These are phyloP conservation scores for Penicillium olsonii DNA, from an alignment of 2,329 filamentous ascomycete genomes.

Conservation along the genomic window DNA sequence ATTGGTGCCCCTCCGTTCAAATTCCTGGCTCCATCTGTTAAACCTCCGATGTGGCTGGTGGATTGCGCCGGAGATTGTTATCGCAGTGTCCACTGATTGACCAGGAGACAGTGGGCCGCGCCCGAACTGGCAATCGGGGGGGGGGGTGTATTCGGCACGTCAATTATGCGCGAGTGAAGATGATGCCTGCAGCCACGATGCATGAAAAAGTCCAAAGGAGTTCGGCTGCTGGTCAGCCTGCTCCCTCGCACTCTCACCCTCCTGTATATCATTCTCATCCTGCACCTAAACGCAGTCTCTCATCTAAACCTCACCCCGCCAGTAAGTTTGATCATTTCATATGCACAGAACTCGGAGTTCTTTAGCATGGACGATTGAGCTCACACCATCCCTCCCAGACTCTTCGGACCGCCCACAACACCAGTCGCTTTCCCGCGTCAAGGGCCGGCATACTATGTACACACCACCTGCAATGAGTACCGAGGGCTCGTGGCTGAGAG, in stretches of 20 bases:
- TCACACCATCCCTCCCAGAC: constrained; percentile 23
- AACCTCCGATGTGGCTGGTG: constrained; percentile 23
- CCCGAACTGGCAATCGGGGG: constrained; percentile 19
- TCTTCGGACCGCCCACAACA: constrained; percentile 28
- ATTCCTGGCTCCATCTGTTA: constrained; percentile 9
- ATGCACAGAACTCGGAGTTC: not conserved
- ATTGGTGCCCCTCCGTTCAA: constrained; percentile 4
- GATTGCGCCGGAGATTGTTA: constrained; percentile 8
- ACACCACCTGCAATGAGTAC: constrained; percentile 27
- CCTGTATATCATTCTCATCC: constrained; percentile 27
- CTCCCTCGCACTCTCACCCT: constrained; percentile 25
- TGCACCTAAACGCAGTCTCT: constrained; percentile 18
- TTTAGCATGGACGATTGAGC: not conserved
- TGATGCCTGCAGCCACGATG: constrained; percentile 25
- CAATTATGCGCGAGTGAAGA: constrained; percentile 26
- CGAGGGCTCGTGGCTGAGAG: constrained; percentile 34
- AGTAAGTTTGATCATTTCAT: constrained; percentile 20
- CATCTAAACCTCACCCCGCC: constrained; percentile 21
- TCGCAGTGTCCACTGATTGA: constrained; percentile 18
- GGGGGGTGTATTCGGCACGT: constrained; percentile 21
- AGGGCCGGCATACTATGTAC: constrained; percentile 34
- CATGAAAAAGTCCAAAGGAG: constrained; percentile 28
- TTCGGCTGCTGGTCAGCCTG: constrained; percentile 25
- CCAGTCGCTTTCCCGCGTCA: constrained; percentile 33
- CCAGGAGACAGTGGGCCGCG: constrained; percentile 18